Percentiles rank a stretch among this genome's conserved stretches.
These are phyloP conservation scores for Pichia insulana DNA, from an alignment of 805 yeast genomes.

Conservation along the genomic window DNA sequence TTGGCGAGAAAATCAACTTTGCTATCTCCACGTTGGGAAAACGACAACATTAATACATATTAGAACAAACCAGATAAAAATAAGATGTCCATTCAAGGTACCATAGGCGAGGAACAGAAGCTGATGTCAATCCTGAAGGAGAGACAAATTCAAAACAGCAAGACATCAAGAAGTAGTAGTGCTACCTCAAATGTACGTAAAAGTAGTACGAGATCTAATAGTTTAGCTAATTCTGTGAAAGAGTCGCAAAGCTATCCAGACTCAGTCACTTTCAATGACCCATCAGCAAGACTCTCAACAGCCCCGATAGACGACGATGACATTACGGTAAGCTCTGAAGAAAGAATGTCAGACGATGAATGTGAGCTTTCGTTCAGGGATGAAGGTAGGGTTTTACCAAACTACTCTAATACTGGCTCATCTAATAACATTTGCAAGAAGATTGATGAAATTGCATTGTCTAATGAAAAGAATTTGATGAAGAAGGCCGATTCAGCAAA, in stretches of 20 bases:
- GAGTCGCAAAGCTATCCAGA: slow-evolving; percentile 20
- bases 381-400: slow-evolving; percentile 51
- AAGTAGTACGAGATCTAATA: slow-evolving; percentile 6
- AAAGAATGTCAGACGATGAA: slow-evolving; percentile 51
- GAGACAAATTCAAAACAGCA: slow-evolving; percentile 16
- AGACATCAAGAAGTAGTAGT: slow-evolving; percentile 17
- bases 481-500: slow-evolving; percentile 42
- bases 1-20: background rate
- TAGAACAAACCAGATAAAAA: background rate
- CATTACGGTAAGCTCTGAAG: slow-evolving; percentile 40
- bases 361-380: slow-evolving; percentile 54
- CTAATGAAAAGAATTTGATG: slow-evolving; percentile 25
- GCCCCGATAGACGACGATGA: slow-evolving; percentile 8
- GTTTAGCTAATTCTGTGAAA: slow-evolving; percentile 4
- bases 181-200: slow-evolving; percentile 8
- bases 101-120: slow-evolving; percentile 27
- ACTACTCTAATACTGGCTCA: slow-evolving; percentile 33
- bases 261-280: slow-evolving; percentile 66
- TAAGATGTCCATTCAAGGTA: slow-evolving; percentile 28
- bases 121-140: slow-evolving; percentile 24
- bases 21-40: background rate
- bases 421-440: slow-evolving; percentile 7
- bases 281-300: slow-evolving; percentile 47
- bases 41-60: background rate
- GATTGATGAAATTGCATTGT: slow-evolving; percentile 19